Evolutionary conservation across 208 protist genomes (phyloP).

Genomic region (Porcisia hertigi): DNA sequence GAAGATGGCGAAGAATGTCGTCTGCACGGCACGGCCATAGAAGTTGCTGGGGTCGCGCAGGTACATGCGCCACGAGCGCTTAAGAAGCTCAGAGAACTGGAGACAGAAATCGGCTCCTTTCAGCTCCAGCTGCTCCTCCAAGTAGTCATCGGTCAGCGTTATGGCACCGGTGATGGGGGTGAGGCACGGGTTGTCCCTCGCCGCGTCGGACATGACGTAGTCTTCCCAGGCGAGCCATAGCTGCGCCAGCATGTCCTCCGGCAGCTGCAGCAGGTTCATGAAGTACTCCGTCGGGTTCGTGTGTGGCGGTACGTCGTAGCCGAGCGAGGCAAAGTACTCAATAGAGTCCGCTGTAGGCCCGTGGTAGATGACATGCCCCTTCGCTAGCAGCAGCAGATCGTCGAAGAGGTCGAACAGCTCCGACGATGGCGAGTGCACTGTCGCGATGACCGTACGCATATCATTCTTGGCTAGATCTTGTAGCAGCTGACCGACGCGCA

Average conservation of each 20-base stretch:
- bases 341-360: slow-evolving; percentile 62
- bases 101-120: slow-evolving; percentile 56
- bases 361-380: slow-evolving; percentile 82
- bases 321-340: slow-evolving; percentile 51
- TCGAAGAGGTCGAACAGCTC: slow-evolving; percentile 89
- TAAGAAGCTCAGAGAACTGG: slow-evolving; percentile 66
- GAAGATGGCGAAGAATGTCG: slow-evolving; percentile 77
- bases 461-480: slow-evolving; percentile 81
- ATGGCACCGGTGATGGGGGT: slow-evolving; percentile 55
- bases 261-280: slow-evolving; percentile 84
- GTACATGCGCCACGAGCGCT: slow-evolving; percentile 77
- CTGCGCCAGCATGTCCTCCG: slow-evolving; percentile 64
- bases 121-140: slow-evolving; percentile 64
- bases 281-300: slow-evolving; percentile 88
- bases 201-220: slow-evolving; percentile 66
- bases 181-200: slow-evolving; percentile 52
- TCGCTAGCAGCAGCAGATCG: slow-evolving; percentile 76
- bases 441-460: slow-evolving; percentile 82
- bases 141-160: slow-evolving; percentile 47
- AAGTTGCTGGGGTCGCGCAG: slow-evolving; percentile 68
- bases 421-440: slow-evolving; percentile 83
- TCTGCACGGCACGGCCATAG: slow-evolving; percentile 64
- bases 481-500: slow-evolving; percentile 75
- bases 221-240: slow-evolving; percentile 74
- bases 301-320: slow-evolving; percentile 46